A percentile compares a stretch with the other conserved stretches of the same genome.
phyloP scores from a whole-genome alignment of 495 filamentous ascomycete genomes.

The Cercophora scortea region DNA sequence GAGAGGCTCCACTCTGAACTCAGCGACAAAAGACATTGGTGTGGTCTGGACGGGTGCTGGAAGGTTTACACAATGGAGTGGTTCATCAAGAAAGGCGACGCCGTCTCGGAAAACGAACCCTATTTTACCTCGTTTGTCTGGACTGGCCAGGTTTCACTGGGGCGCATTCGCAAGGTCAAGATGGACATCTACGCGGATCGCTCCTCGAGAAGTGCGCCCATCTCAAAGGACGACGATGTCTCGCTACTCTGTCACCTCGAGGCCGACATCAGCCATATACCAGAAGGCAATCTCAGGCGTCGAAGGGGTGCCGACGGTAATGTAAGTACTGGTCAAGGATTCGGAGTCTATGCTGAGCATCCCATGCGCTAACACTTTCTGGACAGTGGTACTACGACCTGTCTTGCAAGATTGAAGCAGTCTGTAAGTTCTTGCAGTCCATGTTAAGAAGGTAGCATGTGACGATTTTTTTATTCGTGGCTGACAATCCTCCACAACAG shows the following conservation, averaged over 20 bases:
- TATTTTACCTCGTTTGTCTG: slow-evolving; percentile 14
- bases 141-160: slow-evolving; percentile 14
- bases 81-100: slow-evolving; percentile 23
- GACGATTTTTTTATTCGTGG: neutral
- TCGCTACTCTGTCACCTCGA: slow-evolving; percentile 17
- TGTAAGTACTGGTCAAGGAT: neutral
- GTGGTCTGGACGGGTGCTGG: slow-evolving; percentile 15
- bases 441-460: neutral
- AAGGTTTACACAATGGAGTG: slow-evolving; percentile 23
- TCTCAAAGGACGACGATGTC: slow-evolving; percentile 19
- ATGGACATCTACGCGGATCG: slow-evolving; percentile 21
- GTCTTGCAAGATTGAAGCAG: slow-evolving; percentile 20
- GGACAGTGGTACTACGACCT: slow-evolving; percentile 19
- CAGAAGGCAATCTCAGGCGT: slow-evolving; percentile 13
- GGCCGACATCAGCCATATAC: slow-evolving; percentile 24
- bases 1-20: slow-evolving; percentile 17
- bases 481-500: neutral
- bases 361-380: no score
- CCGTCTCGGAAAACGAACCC: slow-evolving; percentile 23
- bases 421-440: slow-evolving; percentile 11
- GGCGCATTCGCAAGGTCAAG: slow-evolving; percentile 14
- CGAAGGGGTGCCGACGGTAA: slow-evolving; percentile 19
- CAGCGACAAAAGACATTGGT: slow-evolving; percentile 17
- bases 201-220: slow-evolving; percentile 10
- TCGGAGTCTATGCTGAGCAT: neutral